Conservation (phyloP, 2,329 filamentous ascomycete genomes). For the Phoma sp. region DNA sequence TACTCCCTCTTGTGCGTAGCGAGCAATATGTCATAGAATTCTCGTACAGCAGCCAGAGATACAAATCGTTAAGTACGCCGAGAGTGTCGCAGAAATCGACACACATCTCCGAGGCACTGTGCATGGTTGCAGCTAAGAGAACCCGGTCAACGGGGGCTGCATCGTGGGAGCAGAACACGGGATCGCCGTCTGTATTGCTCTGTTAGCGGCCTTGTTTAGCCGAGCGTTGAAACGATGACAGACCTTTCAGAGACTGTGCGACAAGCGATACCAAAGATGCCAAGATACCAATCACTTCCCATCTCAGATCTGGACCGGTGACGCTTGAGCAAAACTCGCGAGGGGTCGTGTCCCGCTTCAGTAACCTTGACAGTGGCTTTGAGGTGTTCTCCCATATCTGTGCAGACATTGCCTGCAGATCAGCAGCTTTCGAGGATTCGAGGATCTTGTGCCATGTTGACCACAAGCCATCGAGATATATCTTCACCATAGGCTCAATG, state of each 20-base stretch:
- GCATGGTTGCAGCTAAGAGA: slow-evolving; percentile 30
- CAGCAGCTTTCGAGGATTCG: slow-evolving; percentile 30
- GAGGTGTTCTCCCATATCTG: slow-evolving; percentile 53
- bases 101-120: slow-evolving; percentile 40
- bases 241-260: slow-evolving; percentile 39
- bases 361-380: slow-evolving; percentile 37
- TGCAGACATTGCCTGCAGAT: slow-evolving; percentile 48
- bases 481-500: slow-evolving; percentile 44
- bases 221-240: neutral
- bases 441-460: slow-evolving; percentile 36
- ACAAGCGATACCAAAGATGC: slow-evolving; percentile 48
- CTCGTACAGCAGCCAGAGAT: slow-evolving; percentile 45
- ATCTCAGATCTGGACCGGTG: slow-evolving; percentile 50
- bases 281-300: slow-evolving; percentile 54
- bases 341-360: slow-evolving; percentile 48
- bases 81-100: slow-evolving; percentile 42
- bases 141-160: slow-evolving; percentile 34
- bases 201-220: neutral
- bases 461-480: slow-evolving; percentile 36
- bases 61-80: slow-evolving; percentile 43
- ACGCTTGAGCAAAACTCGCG: slow-evolving; percentile 47
- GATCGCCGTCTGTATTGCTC: slow-evolving; percentile 36
- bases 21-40: slow-evolving; percentile 33
- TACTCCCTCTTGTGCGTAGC: slow-evolving; percentile 40
- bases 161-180: slow-evolving; percentile 40